A percentile compares a stretch with the other conserved stretches of the same genome.
Evolutionary conservation across 2,329 filamentous ascomycete genomes (phyloP).

Genomic region (Cytospora mali): DNA sequence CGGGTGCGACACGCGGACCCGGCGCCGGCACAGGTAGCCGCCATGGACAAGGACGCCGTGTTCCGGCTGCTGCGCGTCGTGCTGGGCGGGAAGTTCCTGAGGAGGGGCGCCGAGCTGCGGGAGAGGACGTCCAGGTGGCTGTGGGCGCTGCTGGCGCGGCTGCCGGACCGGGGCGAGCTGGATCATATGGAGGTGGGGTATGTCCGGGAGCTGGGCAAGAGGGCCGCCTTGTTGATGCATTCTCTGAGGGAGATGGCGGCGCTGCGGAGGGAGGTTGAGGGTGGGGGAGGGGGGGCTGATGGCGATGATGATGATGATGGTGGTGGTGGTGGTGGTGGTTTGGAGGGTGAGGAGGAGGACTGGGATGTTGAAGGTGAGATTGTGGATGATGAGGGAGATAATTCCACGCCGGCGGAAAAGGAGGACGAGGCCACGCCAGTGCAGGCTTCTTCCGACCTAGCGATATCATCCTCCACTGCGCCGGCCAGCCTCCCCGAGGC

Average conservation of each 20-base stretch:
- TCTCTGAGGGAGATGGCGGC: slow-evolving; percentile 57
- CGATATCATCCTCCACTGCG: slow-evolving; percentile 31
- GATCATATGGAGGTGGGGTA: slow-evolving; percentile 74
- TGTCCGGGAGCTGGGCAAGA: slow-evolving; percentile 78
- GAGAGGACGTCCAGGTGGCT: slow-evolving; percentile 78
- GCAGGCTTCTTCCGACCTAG: slow-evolving; percentile 11
- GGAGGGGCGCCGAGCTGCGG: slow-evolving; percentile 59
- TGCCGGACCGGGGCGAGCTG: slow-evolving; percentile 75
- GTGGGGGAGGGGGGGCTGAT: slow-evolving; percentile 43
- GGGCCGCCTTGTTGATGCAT: slow-evolving; percentile 64
- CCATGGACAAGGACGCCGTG: slow-evolving; percentile 68
- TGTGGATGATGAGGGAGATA: slow-evolving; percentile 35
- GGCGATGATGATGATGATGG: too few relatives aligned
- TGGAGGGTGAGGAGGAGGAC: slow-evolving; percentile 44
- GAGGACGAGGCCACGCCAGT: not conserved
- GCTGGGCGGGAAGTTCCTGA: slow-evolving; percentile 65
- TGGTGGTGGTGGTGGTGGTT: slow-evolving; percentile 48
- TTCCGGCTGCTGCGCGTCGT: slow-evolving; percentile 69
- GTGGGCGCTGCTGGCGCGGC: slow-evolving; percentile 77
- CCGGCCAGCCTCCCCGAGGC: slow-evolving; percentile 37
- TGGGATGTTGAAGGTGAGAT: slow-evolving; percentile 44
- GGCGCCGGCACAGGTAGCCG: slow-evolving; percentile 59
- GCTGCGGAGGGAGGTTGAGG: slow-evolving; percentile 45
- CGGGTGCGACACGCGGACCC: slow-evolving; percentile 58
- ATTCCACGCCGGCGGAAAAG: slow-evolving; percentile 12